Evolutionary conservation across 1,284 basidiomycete species (phyloP).

Genomic region (Ganoderma meredithae): DNA sequence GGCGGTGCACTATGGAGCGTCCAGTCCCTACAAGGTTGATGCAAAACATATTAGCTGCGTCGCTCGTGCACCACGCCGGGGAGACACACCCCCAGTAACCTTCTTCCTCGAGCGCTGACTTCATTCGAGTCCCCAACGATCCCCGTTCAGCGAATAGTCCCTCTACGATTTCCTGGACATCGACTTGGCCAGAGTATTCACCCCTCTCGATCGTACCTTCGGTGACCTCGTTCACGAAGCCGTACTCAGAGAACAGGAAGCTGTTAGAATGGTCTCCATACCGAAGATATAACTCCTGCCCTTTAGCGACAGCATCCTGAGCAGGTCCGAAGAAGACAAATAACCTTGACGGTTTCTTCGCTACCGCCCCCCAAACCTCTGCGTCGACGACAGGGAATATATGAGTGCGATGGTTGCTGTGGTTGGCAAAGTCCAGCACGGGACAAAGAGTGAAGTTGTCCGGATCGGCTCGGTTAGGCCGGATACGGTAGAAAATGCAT

Average conservation of each 20-base stretch:
- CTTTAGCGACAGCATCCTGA: constrained; percentile 48
- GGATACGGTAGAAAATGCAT: constrained; percentile 81
- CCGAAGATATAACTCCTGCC: constrained; percentile 73
- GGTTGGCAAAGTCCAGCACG: constrained; percentile 88
- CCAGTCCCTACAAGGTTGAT: constrained; percentile 66
- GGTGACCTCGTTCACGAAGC: constrained; percentile 64
- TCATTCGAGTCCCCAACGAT: constrained; percentile 52
- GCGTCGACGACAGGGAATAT: constrained; percentile 52
- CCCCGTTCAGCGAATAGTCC: constrained; percentile 50
- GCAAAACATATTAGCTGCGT: constrained; percentile 7
- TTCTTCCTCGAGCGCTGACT: constrained; percentile 57
- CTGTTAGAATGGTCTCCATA: constrained; percentile 82
- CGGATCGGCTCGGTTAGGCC: constrained; percentile 55
- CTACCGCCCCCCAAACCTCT: constrained; percentile 40
- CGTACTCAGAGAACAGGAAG: constrained; percentile 84
- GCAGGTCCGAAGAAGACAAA: constrained; percentile 64
- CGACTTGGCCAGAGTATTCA: constrained; percentile 58
- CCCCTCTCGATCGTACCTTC: constrained; percentile 40
- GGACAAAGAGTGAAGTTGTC: constrained; percentile 88
- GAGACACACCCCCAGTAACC: constrained; percentile 79
- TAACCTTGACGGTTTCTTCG: constrained; percentile 10
- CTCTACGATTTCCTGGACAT: constrained; percentile 67
- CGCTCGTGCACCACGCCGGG: background rate
- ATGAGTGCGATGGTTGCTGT: constrained; percentile 51
- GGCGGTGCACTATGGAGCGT: constrained; percentile 65